A percentile compares a stretch with the other conserved stretches of the same genome.
These are phyloP conservation scores for Apophysomyces variabilis DNA, from an alignment of 371 early-diverging fungal genomes.

Conservation along the genomic window DNA sequence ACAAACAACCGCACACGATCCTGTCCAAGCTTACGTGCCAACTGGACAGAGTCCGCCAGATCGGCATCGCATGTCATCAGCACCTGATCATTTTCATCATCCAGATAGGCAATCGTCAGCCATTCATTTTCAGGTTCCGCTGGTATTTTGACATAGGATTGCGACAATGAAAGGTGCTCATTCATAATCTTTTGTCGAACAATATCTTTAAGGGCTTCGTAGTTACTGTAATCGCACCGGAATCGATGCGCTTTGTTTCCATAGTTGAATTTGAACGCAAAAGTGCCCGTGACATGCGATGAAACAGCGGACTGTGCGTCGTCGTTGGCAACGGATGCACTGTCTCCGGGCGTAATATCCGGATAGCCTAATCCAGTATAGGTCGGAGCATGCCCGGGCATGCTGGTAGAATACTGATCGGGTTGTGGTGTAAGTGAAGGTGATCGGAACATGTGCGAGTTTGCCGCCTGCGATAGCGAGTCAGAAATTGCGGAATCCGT, in stretches of 20 bases:
- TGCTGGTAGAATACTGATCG: slow-evolving; percentile 15
- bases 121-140: slow-evolving; percentile 21
- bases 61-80: slow-evolving; percentile 79
- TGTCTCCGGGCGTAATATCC: slow-evolving; percentile 50
- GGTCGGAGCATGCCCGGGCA: slow-evolving; percentile 20
- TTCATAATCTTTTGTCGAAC: slow-evolving; percentile 47
- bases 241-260: slow-evolving; percentile 79
- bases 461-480: slow-evolving; percentile 30
- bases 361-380: slow-evolving; percentile 41
- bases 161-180: slow-evolving; percentile 38
- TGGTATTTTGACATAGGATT: slow-evolving; percentile 26
- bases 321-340: slow-evolving; percentile 46
- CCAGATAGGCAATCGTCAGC: slow-evolving; percentile 79
- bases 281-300: slow-evolving; percentile 33
- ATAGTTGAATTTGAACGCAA: slow-evolving; percentile 80
- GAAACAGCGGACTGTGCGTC: slow-evolving; percentile 32
- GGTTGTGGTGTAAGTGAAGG: slow-evolving; percentile 19
- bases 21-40: slow-evolving; percentile 78
- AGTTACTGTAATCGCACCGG: slow-evolving; percentile 53
- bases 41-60: slow-evolving; percentile 78
- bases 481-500: slow-evolving; percentile 44
- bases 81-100: slow-evolving; percentile 92
- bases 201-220: slow-evolving; percentile 52
- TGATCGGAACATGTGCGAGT: slow-evolving; percentile 33
- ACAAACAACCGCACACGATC: slow-evolving; percentile 80